Conservation (phyloP, 2,329 filamentous ascomycete species). For the Zasmidium angulare region DNA sequence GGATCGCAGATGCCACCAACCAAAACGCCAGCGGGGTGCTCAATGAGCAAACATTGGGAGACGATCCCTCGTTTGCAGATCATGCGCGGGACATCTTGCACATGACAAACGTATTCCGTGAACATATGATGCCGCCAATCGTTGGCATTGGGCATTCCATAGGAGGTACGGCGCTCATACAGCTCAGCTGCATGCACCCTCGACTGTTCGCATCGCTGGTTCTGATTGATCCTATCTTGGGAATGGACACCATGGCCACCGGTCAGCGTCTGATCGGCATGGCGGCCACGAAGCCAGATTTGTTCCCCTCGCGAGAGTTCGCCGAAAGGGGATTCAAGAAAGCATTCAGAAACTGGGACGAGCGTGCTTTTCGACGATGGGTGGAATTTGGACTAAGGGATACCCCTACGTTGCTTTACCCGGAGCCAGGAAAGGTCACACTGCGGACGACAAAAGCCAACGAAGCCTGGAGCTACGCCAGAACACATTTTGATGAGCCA, state of each 20-base stretch:
- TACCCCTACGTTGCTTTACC: background rate
- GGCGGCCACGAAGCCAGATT: background rate
- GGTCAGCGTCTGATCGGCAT: background rate
- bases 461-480: background rate
- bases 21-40: constrained; percentile 59
- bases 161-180: constrained; percentile 61
- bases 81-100: constrained; percentile 78
- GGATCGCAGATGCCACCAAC: constrained; percentile 79
- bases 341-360: background rate
- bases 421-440: constrained; percentile 1
- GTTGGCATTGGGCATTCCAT: constrained; percentile 87
- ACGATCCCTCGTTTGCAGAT: constrained; percentile 84
- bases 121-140: constrained; percentile 74
- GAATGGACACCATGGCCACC: constrained; percentile 59
- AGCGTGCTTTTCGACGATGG: background rate
- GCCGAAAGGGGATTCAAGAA: background rate
- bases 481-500: background rate
- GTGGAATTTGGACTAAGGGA: constrained; percentile 1
- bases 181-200: constrained; percentile 4
- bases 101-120: constrained; percentile 77
- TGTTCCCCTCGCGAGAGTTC: background rate
- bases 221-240: constrained; percentile 72
- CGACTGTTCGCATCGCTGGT: constrained; percentile 37
- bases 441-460: constrained; percentile 1
- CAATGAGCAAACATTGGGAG: constrained; percentile 73